Evolutionary conservation across 306 rosid genomes (phyloP).

Genomic region (Erythrophleum fordii): DNA sequence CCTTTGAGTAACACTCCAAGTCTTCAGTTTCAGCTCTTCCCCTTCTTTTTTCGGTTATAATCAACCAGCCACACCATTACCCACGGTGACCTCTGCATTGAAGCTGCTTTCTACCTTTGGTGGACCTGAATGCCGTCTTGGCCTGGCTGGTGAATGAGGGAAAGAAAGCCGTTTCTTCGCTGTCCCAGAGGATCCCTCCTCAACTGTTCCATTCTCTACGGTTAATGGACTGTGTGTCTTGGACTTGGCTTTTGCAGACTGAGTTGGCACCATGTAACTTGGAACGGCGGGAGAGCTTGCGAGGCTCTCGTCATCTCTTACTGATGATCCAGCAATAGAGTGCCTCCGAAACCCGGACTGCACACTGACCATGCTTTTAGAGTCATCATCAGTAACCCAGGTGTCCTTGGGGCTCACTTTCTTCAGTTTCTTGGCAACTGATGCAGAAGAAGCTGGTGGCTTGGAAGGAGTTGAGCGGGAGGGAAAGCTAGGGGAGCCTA

Average conservation of each 20-base stretch:
- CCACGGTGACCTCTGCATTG: constrained; percentile 51
- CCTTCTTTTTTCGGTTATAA: constrained; percentile 9
- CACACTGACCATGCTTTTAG: constrained; percentile 70
- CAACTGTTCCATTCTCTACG: constrained; percentile 60
- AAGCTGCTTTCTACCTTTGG: constrained; percentile 72
- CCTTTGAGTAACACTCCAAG: constrained; percentile 37
- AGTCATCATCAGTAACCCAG: constrained; percentile 64
- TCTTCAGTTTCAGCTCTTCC: constrained; percentile 29
- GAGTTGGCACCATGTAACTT: constrained; percentile 87
- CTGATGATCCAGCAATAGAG: constrained; percentile 70
- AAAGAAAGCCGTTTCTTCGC: constrained; percentile 81
- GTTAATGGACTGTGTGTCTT: constrained; percentile 70
- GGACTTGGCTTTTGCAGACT: constrained; percentile 88
- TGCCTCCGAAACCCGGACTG: constrained; percentile 89
- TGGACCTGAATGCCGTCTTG: constrained; percentile 84
- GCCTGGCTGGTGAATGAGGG: constrained; percentile 79
- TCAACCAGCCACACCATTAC: constrained; percentile 58
- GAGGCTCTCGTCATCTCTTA: constrained; percentile 80
- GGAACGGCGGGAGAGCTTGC: constrained; percentile 77
- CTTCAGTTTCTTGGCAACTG: constrained; percentile 57
- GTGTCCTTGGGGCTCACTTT: constrained; percentile 72
- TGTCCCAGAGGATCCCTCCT: constrained; percentile 58
- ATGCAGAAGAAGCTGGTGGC: constrained; percentile 45
- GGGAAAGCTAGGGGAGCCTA: constrained; percentile 58
- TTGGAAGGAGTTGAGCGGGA: constrained; percentile 76